A percentile compares a stretch with the other conserved stretches of the same genome.
phyloP scores from a whole-genome alignment of 129 eudicot genomes.

The Kitagawia praeruptora region DNA sequence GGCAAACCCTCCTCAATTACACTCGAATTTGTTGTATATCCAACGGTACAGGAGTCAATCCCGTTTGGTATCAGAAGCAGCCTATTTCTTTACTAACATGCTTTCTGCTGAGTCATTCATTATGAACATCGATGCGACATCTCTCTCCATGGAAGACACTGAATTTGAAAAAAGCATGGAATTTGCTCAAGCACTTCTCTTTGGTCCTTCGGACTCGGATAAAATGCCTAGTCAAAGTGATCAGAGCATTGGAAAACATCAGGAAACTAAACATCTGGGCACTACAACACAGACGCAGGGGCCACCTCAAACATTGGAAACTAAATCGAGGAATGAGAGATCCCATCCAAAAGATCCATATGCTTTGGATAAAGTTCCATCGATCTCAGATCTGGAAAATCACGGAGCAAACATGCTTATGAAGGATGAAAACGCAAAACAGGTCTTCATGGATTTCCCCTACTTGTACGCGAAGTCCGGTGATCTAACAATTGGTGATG shows the following conservation, averaged over 20 bases:
- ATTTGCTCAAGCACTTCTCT: constrained; percentile 61
- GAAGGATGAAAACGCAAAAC: constrained; percentile 44
- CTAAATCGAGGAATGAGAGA: constrained; percentile 25
- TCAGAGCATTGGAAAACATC: constrained; percentile 20
- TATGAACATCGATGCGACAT: constrained; percentile 52
- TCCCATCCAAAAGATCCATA: constrained; percentile 21
- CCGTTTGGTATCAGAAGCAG: constrained; percentile 9
- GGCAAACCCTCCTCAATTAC: constrained; percentile 96
- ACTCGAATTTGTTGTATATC: constrained; percentile 17
- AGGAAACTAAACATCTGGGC: constrained; percentile 23
- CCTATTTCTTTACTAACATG: constrained; percentile 54
- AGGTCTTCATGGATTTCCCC: constrained; percentile 54
- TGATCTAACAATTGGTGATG: constrained; percentile 70
- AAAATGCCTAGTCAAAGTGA: constrained; percentile 20
- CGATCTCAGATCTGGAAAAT: constrained; percentile 77
- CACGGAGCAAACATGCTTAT: constrained; percentile 59
- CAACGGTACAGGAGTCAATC: constrained; percentile 9
- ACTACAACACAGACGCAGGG: constrained; percentile 3
- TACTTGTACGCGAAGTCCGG: constrained; percentile 61
- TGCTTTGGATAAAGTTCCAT: constrained; percentile 29
- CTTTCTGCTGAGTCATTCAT: constrained; percentile 84
- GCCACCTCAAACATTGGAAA: constrained; percentile 22
- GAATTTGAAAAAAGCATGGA: constrained; percentile 86
- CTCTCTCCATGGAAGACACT: constrained; percentile 79
- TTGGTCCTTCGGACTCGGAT: constrained; percentile 41